Percentiles rank a stretch among this genome's conserved stretches.
phyloP scores from a whole-genome alignment of 805 yeast genomes.

The Pichia nakasei region DNA sequence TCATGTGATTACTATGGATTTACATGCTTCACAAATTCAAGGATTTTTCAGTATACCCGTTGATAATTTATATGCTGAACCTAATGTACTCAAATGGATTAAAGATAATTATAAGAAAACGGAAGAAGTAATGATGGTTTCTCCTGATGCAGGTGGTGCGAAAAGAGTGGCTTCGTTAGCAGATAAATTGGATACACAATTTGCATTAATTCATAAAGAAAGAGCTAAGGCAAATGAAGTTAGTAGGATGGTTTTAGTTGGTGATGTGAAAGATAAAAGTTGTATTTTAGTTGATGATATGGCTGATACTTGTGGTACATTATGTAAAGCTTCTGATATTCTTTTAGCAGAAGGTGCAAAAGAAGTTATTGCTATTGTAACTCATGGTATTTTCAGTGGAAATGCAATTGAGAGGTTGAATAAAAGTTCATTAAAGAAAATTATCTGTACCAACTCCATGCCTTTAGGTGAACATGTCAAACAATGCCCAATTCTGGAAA shows the following conservation, averaged over 20 bases:
- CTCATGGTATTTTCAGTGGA: conserved; percentile 91
- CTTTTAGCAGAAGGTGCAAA: conserved; percentile 73
- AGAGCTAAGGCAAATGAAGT: conserved; percentile 94
- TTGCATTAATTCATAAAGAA: conserved; percentile 95
- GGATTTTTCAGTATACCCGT: conserved; percentile 95
- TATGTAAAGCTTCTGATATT: conserved; percentile 90
- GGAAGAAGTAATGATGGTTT: conserved; percentile 66
- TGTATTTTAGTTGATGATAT: conserved; percentile 91
- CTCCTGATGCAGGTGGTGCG: conserved; percentile 99
- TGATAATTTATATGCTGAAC: conserved; percentile 93
- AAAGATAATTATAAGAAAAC: conserved; percentile 44
- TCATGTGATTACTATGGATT: conserved; percentile 93
- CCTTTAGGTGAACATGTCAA: conserved; percentile 63
- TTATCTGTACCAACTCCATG: conserved; percentile 90
- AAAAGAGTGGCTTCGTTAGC: conserved; percentile 94
- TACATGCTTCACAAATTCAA: conserved; percentile 96
- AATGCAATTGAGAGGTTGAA: conserved; percentile 68
- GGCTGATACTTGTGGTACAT: conserved; percentile 98
- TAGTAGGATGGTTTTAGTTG: conserved; percentile 89
- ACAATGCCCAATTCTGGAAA: conserved; percentile 60
- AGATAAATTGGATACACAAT: conserved; percentile 82
- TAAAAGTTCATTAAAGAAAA: conserved; percentile 54
- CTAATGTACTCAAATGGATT: conserved; percentile 76
- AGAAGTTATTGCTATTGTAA: conserved; percentile 84
- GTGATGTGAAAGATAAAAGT: conserved; percentile 77